Evolutionary conservation across 345 rosid genomes (phyloP), one percentile per base, ranked within the genome.

Genomic region (Hevea brasiliensis): DNA sequence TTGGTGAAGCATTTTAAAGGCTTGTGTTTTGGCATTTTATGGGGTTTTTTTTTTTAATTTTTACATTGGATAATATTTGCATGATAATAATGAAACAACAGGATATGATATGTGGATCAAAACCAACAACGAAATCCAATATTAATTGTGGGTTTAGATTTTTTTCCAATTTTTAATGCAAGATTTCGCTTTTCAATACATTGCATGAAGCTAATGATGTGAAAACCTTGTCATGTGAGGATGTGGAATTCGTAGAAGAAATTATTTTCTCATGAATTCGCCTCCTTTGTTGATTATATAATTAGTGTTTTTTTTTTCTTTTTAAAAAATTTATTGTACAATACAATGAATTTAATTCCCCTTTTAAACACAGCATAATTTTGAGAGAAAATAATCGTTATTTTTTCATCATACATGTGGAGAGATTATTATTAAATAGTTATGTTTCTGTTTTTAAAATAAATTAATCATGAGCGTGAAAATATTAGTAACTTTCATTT

Each of bases 161-260:
- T 67, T 20, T 0, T 59, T 24, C 3, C n/a, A 47, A 7, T 37
- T 65, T 66, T 4, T 47, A 32, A 7, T 15, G 13, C 20, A 35
- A 53, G 48, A 58, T 74, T 67, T 48, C 48, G 72, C 26, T 67
- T 61, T 59, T 2, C 47, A 4, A 51, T 75, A 24, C 78, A 75
- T 51, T 75, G 73, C 20, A 75, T 68, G 50, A 3, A 32, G 67
- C 68, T 75, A 20, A 32, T 67, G 65, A 48, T 66, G 8, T 57
- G 21, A 32, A 65, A 50, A 32, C 2, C 61, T 59, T 35, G 42
- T 18, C 56, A 47, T 47, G 71, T 67, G 66, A 45, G 14, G 8
- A 13, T 23, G 32, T 59, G 7, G 14, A 13, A 11, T 7, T 24
- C 13, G 40, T 32, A 12, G n/a, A 4, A n/a, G 0, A 59, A 27